Evolutionary conservation across 2,329 filamentous ascomycete genomes (phyloP).

Genomic region (Cephalotrichum gorgonifer): DNA sequence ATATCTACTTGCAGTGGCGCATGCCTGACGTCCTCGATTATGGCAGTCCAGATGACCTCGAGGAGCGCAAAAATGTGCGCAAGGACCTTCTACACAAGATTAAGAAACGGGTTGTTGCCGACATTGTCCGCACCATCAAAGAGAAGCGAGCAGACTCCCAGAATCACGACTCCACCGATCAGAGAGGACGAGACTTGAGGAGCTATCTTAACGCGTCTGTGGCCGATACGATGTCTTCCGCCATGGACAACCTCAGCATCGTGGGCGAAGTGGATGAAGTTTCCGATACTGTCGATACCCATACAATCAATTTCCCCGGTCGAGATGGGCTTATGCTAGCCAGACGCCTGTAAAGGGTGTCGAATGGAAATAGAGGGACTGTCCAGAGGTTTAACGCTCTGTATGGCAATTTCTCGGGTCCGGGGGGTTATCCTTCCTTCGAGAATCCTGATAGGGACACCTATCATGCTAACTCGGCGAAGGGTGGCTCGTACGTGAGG

Average conservation of each 20-base stretch:
- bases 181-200: background rate
- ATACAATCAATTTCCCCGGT: too few relatives aligned
- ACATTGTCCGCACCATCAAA: conserved; percentile 16
- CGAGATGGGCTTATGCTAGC: too few relatives aligned
- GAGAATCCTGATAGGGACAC: too few relatives aligned
- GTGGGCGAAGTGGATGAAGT: conserved; percentile 11
- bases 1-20: conserved; percentile 27
- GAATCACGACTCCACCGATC: conserved; percentile 18
- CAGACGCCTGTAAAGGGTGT: too few relatives aligned
- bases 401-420: too few relatives aligned
- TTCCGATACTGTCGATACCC: too few relatives aligned
- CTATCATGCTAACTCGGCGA: too few relatives aligned
- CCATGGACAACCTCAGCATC: conserved; percentile 12
- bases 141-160: conserved; percentile 16
- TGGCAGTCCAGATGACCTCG: background rate
- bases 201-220: background rate
- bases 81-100: conserved; percentile 16
- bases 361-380: too few relatives aligned
- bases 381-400: too few relatives aligned
- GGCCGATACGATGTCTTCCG: background rate
- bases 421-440: too few relatives aligned
- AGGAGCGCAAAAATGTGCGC: background rate
- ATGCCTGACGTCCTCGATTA: conserved; percentile 18
- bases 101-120: conserved; percentile 14
- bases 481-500: too few relatives aligned